Percentiles rank a stretch among this genome's conserved stretches.
These are phyloP conservation scores for Sclerotinia minor DNA, from an alignment of 2,329 filamentous ascomycete species.

Conservation along the genomic window DNA sequence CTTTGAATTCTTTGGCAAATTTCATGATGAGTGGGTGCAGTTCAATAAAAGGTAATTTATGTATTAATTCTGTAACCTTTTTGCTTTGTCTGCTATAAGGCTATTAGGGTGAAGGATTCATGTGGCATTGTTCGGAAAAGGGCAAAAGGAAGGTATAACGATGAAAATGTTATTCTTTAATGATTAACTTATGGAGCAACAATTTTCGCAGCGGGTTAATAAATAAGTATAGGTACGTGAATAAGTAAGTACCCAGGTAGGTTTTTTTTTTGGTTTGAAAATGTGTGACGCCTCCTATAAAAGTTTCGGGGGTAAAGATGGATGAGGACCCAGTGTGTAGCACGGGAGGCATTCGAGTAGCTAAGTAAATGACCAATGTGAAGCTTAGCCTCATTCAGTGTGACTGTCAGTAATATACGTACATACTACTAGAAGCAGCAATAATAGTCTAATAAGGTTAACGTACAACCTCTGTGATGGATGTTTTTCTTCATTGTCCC, in stretches of 20 bases:
- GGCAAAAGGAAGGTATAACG: neutral
- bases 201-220: neutral
- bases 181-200: too few species aligned
- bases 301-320: neutral
- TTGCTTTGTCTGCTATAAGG: slow-evolving; percentile 15
- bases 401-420: too few species aligned
- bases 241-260: neutral
- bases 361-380: too few species aligned
- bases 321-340: too few species aligned
- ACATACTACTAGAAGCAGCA: too few species aligned
- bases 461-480: too few species aligned
- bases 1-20: slow-evolving; percentile 77
- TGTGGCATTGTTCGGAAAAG: slow-evolving; percentile 6
- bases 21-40: slow-evolving; percentile 62
- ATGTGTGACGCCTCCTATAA: neutral
- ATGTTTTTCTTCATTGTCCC: too few species aligned
- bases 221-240: neutral
- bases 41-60: neutral
- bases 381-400: too few species aligned
- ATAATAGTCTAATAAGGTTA: too few species aligned
- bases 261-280: neutral
- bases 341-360: too few species aligned
- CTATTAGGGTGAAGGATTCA: neutral
- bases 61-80: neutral
- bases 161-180: slow-evolving; percentile 6